Base-by-base conservation (phyloP, 495 filamentous ascomycete genomes). In the Hyphodiscus hymeniophilus region DNA sequence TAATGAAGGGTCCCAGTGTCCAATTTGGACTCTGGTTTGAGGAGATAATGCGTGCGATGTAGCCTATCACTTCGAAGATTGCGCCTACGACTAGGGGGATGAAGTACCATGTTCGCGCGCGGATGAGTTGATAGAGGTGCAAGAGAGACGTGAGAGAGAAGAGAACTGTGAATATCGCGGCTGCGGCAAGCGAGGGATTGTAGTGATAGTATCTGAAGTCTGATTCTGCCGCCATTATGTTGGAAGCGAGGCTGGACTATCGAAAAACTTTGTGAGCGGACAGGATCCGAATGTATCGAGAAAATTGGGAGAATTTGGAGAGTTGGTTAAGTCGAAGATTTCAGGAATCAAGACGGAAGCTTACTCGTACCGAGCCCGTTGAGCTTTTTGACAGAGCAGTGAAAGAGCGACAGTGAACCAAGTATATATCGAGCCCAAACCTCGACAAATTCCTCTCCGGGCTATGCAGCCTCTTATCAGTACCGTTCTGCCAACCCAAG, bases 21-120 rank as follows among this genome's bases (percentile, higher is more conserved):
- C 49, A 44, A 22, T 73, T 64, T n/a, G n/a, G n/a, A n/a, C n/a
- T n/a, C n/a, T n/a, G n/a, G n/a, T n/a, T n/a, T 0, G 45, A 35
- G 3, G 64, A 53, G 68, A 68, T 13, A 6, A 60, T 38, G 6
- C 72, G 67, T 1, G 64, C 58, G 23, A 69, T 63, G 64, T 70
- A 76, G 38, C 70, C 72, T 1, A 61, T 55, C 12, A 60, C 63
- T 49, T 71, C 73, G 21, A 74, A 52, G 13, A 70, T 34, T 21
- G 74, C 69, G 16, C 78, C 80, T 12, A 82, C 52, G 4, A 76
- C 26, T 15, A 84, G 65, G 0, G 81, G 70, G 11, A 72, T 71
- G 31, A 84, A 73, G 56, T 75, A 84, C 73, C 73, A 82, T 3
- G 68, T 72, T 38, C 63, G 64, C 11, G 59, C 66, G 18, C 58